Evolutionary conservation across 2,329 filamentous ascomycete species (phyloP).

Genomic region (Fusarium nematophilum): DNA sequence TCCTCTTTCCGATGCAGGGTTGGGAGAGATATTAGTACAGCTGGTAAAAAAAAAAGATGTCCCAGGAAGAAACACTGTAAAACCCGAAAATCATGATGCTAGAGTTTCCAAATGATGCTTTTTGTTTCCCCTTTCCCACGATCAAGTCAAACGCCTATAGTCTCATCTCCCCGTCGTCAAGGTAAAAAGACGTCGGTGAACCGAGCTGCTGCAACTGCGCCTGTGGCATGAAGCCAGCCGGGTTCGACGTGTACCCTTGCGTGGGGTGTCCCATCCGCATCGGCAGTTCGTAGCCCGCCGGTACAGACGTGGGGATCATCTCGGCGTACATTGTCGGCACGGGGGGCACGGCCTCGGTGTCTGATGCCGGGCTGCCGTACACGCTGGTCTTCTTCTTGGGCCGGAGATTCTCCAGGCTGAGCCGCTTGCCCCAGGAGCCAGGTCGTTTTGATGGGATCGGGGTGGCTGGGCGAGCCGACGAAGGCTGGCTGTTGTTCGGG

Average conservation of each 20-base stretch:
- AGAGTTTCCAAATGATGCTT: slow-evolving; percentile 31
- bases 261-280: slow-evolving; percentile 44
- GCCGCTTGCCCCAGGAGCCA: slow-evolving; percentile 52
- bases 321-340: slow-evolving; percentile 45
- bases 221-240: slow-evolving; percentile 39
- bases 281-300: slow-evolving; percentile 43
- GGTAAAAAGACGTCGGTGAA: slow-evolving; percentile 44
- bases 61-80: slow-evolving; percentile 13
- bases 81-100: slow-evolving; percentile 35
- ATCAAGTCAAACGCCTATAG: slow-evolving; percentile 32
- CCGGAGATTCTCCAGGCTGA: slow-evolving; percentile 52
- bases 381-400: slow-evolving; percentile 50
- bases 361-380: slow-evolving; percentile 45
- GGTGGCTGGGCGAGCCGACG: slow-evolving; percentile 50
- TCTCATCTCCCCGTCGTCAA: slow-evolving; percentile 45
- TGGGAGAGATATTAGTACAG: slow-evolving; percentile 43
- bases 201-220: slow-evolving; percentile 43
- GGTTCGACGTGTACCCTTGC: slow-evolving; percentile 40
- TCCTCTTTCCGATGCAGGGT: slow-evolving; percentile 29
- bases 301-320: slow-evolving; percentile 44
- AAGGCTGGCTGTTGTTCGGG: slow-evolving; percentile 35
- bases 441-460: slow-evolving; percentile 54
- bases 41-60: slow-evolving; percentile 25
- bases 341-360: slow-evolving; percentile 43
- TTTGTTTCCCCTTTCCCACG: slow-evolving; percentile 33